A percentile compares a stretch with the other conserved stretches of the same genome.
phyloP scores from a whole-genome alignment of 805 yeast genomes.

The Ogataea degrootiae region DNA sequence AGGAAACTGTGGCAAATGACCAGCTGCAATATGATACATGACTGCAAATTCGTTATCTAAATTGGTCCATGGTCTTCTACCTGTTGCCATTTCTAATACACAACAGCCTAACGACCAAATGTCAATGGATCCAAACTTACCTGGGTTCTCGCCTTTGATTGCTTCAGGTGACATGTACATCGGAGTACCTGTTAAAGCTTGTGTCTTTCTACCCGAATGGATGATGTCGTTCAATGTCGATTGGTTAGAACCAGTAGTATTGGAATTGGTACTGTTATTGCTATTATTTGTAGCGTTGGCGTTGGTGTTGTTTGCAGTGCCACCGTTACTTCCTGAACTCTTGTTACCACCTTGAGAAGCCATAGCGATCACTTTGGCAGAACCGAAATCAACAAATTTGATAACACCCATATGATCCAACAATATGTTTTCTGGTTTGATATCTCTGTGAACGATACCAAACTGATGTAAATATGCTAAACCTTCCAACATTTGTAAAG shows the following conservation, averaged over 20 bases:
- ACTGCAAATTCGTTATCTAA: slow-evolving; percentile 97
- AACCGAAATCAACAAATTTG: slow-evolving; percentile 96
- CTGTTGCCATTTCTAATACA: slow-evolving; percentile 93
- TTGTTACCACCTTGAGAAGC: slow-evolving; percentile 33
- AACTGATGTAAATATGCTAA: slow-evolving; percentile 89
- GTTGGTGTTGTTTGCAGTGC: neutral
- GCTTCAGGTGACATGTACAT: slow-evolving; percentile 99
- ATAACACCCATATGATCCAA: slow-evolving; percentile 89
- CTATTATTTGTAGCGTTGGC: neutral
- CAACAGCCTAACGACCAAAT: slow-evolving; percentile 98
- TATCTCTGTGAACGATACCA: slow-evolving; percentile 95
- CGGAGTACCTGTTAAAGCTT: slow-evolving; percentile 81
- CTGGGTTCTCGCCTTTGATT: slow-evolving; percentile 68
- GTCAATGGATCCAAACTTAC: slow-evolving; percentile 66
- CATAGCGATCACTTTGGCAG: slow-evolving; percentile 83
- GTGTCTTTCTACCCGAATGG: slow-evolving; percentile 23
- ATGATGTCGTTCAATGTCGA: slow-evolving; percentile 14
- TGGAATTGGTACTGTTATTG: slow-evolving; percentile 1
- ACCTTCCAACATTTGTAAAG: slow-evolving; percentile 92
- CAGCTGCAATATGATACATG: slow-evolving; percentile 97
- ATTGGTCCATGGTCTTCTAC: slow-evolving; percentile 94
- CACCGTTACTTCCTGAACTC: slow-evolving; percentile 27
- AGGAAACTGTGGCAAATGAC: slow-evolving; percentile 86
- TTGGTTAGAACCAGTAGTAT: slow-evolving; percentile 7
- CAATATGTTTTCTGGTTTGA: slow-evolving; percentile 90